A percentile compares a stretch with the other conserved stretches of the same genome.
phyloP scores from a whole-genome alignment of 352 stramenopile genomes.

The Phytopythium chamaehyphon region DNA sequence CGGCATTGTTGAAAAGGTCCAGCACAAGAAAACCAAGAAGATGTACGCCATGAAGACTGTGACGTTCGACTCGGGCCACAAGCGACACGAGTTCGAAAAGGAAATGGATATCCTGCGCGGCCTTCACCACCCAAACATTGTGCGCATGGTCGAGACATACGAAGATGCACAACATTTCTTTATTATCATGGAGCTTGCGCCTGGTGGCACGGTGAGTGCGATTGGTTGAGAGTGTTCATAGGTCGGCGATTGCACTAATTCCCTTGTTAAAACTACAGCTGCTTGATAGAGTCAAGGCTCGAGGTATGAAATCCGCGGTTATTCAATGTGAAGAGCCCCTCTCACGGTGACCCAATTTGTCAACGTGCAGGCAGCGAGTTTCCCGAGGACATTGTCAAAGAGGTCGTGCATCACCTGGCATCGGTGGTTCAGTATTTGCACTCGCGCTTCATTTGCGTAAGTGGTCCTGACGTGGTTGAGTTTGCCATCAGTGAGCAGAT shows the following conservation, averaged over 20 bases:
- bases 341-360: too few relatives aligned
- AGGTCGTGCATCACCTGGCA: slow-evolving; percentile 55
- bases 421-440: slow-evolving; percentile 81
- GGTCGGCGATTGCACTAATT: neutral
- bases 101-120: slow-evolving; percentile 76
- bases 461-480: slow-evolving; percentile 4
- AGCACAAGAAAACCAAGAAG: slow-evolving; percentile 62
- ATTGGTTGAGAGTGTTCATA: neutral
- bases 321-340: too few relatives aligned
- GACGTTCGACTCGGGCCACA: slow-evolving; percentile 50
- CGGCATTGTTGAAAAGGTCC: slow-evolving; percentile 68
- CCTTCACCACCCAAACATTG: slow-evolving; percentile 77
- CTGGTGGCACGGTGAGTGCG: slow-evolving; percentile 46
- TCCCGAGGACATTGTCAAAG: slow-evolving; percentile 50
- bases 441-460: slow-evolving; percentile 74
- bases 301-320: slow-evolving; percentile 4
- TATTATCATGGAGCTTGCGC: slow-evolving; percentile 85
- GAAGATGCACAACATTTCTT: slow-evolving; percentile 76
- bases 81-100: slow-evolving; percentile 68
- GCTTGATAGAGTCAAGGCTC: slow-evolving; percentile 54
- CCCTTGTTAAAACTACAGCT: slow-evolving; percentile 20
- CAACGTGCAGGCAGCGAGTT: slow-evolving; percentile 27
- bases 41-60: slow-evolving; percentile 81
- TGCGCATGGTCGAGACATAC: slow-evolving; percentile 77
- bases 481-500: neutral